Conservation (phyloP, 331 rosid species). For the Acacia concinna region DNA sequence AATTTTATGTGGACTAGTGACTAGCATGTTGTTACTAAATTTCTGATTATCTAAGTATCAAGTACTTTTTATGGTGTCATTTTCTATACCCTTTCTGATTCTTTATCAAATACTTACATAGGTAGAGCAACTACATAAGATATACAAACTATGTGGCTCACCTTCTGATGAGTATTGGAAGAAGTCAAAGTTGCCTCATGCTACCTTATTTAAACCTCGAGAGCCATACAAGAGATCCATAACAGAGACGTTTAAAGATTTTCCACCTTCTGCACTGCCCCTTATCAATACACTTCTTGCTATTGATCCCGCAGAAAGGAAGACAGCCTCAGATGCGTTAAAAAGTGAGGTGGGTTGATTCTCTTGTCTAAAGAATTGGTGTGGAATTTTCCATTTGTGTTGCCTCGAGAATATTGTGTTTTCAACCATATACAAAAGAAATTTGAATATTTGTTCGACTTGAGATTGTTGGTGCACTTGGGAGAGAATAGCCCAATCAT, state of each 20-base stretch:
- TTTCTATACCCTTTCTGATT: conserved; percentile 18
- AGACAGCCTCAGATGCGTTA: conserved; percentile 45
- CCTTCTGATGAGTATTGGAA: conserved; percentile 61
- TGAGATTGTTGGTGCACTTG: background rate
- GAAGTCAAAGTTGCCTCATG: conserved; percentile 51
- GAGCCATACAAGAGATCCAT: conserved; percentile 52
- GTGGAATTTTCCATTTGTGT: background rate
- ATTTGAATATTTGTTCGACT: background rate
- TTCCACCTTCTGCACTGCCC: conserved; percentile 48
- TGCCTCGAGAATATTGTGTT: conserved; percentile 11
- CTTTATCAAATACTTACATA: conserved; percentile 27
- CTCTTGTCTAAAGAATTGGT: conserved; percentile 13
- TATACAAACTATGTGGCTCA: conserved; percentile 57
- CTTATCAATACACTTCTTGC: conserved; percentile 51
- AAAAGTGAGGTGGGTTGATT: conserved; percentile 43
- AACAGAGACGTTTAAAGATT: conserved; percentile 46
- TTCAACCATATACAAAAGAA: conserved; percentile 21
- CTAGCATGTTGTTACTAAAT: background rate
- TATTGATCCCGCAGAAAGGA: conserved; percentile 50
- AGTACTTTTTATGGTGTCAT: background rate
- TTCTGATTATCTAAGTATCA: background rate
- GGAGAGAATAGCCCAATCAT: too few relatives aligned
- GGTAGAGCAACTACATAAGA: conserved; percentile 60
- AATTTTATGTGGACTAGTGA: background rate
- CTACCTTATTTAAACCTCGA: conserved; percentile 55